These are phyloP conservation scores for Solanum hybrid DNA, from an alignment of 305 asterid species.

Conservation along the genomic window DNA sequence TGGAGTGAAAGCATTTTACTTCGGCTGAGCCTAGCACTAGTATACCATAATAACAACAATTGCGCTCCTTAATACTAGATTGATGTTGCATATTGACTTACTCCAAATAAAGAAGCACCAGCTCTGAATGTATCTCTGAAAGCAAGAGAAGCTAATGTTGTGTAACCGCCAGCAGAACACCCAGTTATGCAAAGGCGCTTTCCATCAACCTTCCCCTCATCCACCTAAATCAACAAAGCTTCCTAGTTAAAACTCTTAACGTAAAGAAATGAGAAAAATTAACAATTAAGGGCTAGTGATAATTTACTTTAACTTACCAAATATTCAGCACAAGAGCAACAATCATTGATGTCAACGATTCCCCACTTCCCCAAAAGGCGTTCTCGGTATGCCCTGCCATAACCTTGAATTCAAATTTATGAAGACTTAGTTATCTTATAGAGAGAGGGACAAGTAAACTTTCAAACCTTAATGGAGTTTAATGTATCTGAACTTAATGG, in stretches of 20 bases:
- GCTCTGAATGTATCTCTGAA: constrained; percentile 73
- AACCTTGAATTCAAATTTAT: constrained; percentile 38
- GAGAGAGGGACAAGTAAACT: neutral
- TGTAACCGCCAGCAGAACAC: constrained; percentile 97
- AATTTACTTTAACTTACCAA: constrained; percentile 28
- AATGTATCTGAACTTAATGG: neutral
- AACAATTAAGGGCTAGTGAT: neutral
- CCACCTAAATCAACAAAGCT: constrained; percentile 40
- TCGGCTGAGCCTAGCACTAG: neutral
- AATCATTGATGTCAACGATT: constrained; percentile 77
- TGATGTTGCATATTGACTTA: constrained; percentile 33
- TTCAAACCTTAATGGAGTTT: neutral
- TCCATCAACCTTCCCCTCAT: constrained; percentile 68
- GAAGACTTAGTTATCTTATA: neutral
- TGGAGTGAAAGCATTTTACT: neutral
- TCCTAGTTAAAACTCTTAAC: neutral
- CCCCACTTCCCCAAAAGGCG: constrained; percentile 79
- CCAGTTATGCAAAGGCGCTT: constrained; percentile 77
- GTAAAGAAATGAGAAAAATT: neutral
- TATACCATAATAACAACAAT: neutral
- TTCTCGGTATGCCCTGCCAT: constrained; percentile 85
- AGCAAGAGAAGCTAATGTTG: constrained; percentile 86
- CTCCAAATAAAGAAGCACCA: constrained; percentile 86
- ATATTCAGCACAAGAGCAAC: constrained; percentile 86
- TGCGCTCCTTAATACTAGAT: neutral